Evolutionary conservation across 2,329 filamentous ascomycete species (phyloP).

Genomic region (Ceratocystis harringtonii): DNA sequence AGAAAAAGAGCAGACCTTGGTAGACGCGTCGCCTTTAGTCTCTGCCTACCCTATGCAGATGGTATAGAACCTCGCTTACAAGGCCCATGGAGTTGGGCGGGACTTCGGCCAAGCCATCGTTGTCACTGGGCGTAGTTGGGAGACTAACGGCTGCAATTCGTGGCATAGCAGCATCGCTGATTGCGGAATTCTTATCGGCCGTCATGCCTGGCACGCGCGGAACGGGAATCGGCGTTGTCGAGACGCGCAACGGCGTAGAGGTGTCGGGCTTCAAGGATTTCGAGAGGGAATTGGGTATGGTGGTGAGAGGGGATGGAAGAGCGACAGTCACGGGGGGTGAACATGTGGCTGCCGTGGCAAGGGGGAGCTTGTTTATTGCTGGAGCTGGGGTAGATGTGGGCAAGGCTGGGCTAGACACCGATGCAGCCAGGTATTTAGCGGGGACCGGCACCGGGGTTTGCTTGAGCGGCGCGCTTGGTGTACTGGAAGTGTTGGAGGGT

Average conservation of each 20-base stretch:
- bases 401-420: neutral
- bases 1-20: neutral
- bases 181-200: neutral
- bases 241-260: neutral
- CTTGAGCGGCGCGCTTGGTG: slow-evolving; percentile 21
- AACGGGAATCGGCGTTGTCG: slow-evolving; percentile 24
- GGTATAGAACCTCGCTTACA: slow-evolving; percentile 38
- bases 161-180: neutral
- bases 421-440: slow-evolving; percentile 25
- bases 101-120: slow-evolving; percentile 29
- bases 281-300: neutral
- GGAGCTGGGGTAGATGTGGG: slow-evolving; percentile 11
- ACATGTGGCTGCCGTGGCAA: no score
- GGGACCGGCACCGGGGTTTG: slow-evolving; percentile 32
- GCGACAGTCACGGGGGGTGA: neutral
- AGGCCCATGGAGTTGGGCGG: slow-evolving; percentile 33
- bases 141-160: neutral
- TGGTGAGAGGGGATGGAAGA: neutral
- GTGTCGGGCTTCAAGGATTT: neutral
- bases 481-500: neutral
- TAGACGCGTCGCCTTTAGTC: neutral
- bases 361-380: neutral
- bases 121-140: slow-evolving; percentile 15
- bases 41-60: slow-evolving; percentile 30
- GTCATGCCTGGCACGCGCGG: slow-evolving; percentile 17